Evolutionary conservation across 352 stramenopile species (phyloP), one percentile per base, ranked within the genome.

Genomic region (Phytophthora ohioensis): DNA sequence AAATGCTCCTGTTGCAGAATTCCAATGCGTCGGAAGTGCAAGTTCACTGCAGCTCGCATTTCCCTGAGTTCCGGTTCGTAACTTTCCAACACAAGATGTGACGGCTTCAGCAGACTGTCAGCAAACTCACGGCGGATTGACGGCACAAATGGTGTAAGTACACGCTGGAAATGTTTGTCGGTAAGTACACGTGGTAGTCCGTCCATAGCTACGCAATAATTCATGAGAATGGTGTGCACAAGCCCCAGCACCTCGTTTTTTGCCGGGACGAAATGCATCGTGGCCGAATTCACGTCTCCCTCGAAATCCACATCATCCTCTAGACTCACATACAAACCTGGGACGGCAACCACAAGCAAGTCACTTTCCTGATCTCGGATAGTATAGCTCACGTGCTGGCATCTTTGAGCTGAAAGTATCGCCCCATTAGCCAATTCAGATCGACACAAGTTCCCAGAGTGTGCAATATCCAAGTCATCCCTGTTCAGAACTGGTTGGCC

Each of bases 171-270:
- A 17, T 53, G 64, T 3, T 17, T 32, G 39, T 82, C 58, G 31
- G 69, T 81, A 0, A 83, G 41, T 36, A 91, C 49, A 36, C 57
- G 60, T 4, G 79, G 80, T 0, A 81, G 55, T 5, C 51, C 59
- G 54, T 92, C 82, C 54, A 92, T 69, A 21, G 47, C 65, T 3
- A 76, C 64, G 34, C 86, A 74, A 55, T 91, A 92, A 3, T 71
- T 64, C n/a, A 76, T 53, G 0, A 92, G 53, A 6, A 88, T 62
- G 0, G 55, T 27, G 39, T 91, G 78, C 3, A 92, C 42, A 12
- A 83, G 9, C 30, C 84, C 75, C 21, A 89, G 73, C 6, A 88
- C 60, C 27, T 80, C 61, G 0, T 34, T 46, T 46, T 88, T 79
- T 5, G 67, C 48, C n/a, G 82, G 82, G 0, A 6, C 17, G 3